Evolutionary conservation across 1,139 yeast genomes (phyloP), one percentile per base, ranked within the genome.

Genomic region (Lodderomyces pseudojiufengensis): DNA sequence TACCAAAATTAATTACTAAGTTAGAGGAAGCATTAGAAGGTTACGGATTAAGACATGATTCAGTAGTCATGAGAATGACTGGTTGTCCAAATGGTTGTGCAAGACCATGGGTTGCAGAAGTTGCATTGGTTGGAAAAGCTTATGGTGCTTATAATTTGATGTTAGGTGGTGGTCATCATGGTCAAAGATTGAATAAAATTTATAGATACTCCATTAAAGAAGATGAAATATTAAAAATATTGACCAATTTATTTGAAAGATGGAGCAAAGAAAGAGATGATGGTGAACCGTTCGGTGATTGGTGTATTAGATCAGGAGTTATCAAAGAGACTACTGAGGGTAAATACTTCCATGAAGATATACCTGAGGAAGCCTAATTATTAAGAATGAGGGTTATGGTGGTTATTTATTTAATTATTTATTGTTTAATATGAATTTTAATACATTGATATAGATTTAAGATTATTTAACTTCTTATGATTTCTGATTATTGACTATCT

Each of bases 71-170:
- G 95, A 80, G 98, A 68, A 90, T 92, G 97, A 88, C 97, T 29
- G 98, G 98, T 44, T 92, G 98, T 74, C 97, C 97, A 40, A 92
- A 92, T 60, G 98, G 97, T 48, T 92, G 98, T 72, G 92, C 98
- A 20, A 80, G 98, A 61, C 97, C 97, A 15, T 92, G 97, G 97
- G 68, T 92, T 37, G 97, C 97, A 3, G 98, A 92, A 63, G 79
- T 92, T 40, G 97, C 97, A 0, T 72, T 87, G 43, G 95, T 92
- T 37, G 98, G 98, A 62, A 92, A 92, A 61, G 97, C 97, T 0
- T 78, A 73, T 44, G 95, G 95, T 36, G 90, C 95, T 9, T 92
- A 92, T 65, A 92, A 92, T 62, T 73, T 92, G 63, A 75, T 88
- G 87, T 75, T 92, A 50, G 98, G 98, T 51, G 98, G 98, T 57